These are phyloP conservation scores for Grifola frondosa DNA, from an alignment of 1,284 basidiomycete genomes.

Conservation along the genomic window DNA sequence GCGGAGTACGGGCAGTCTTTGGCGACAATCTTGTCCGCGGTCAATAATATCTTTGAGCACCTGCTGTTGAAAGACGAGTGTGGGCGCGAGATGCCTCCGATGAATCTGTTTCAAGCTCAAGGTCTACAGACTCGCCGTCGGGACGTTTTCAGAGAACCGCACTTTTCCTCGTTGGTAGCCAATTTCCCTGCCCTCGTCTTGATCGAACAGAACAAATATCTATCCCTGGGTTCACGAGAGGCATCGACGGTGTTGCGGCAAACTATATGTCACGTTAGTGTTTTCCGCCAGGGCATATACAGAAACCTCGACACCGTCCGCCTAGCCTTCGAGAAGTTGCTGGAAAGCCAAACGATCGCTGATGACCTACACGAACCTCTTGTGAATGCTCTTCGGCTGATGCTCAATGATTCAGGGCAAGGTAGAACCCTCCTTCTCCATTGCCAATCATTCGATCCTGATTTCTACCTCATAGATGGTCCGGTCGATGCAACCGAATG, in stretches of 20 bases:
- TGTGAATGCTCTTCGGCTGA: constrained; percentile 61
- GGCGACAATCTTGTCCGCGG: constrained; percentile 54
- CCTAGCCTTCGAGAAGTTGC: constrained; percentile 61
- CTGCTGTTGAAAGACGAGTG: constrained; percentile 57
- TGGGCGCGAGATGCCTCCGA: constrained; percentile 43
- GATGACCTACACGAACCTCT: constrained; percentile 60
- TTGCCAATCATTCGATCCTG: not conserved
- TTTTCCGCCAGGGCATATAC: constrained; percentile 71
- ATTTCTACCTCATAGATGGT: constrained; percentile 17
- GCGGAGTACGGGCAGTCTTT: constrained; percentile 41
- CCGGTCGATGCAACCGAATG: constrained; percentile 56
- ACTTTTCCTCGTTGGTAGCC: constrained; percentile 61
- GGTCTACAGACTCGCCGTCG: constrained; percentile 64
- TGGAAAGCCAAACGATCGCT: constrained; percentile 48
- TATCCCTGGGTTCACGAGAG: constrained; percentile 48
- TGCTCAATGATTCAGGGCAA: constrained; percentile 53
- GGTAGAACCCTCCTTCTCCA: constrained; percentile 8
- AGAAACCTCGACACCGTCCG: constrained; percentile 68
- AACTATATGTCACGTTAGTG: constrained; percentile 55
- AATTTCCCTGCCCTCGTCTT: constrained; percentile 67
- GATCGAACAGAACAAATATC: constrained; percentile 58
- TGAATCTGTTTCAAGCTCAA: constrained; percentile 62
- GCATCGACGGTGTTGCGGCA: constrained; percentile 52
- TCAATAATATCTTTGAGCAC: constrained; percentile 58
- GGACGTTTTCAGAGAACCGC: constrained; percentile 61